Evolutionary conservation across 73 alveolate species (phyloP), one percentile per base, ranked within the genome.

Genomic region (Paramecium sonneborni): DNA sequence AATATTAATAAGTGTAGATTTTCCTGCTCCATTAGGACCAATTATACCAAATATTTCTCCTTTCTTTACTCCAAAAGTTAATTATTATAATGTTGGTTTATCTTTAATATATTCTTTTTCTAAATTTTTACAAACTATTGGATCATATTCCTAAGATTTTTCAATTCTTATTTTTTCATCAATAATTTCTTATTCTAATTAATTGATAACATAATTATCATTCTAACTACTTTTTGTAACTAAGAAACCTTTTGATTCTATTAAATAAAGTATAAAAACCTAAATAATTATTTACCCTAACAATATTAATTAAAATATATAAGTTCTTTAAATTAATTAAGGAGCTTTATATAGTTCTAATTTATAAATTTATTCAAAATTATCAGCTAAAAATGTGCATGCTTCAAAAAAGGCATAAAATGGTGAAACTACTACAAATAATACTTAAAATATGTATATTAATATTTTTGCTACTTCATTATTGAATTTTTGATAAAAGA

Each of bases 1-100:
- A 9, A 87, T 21, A 37, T 86, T 86, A 9, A 92, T 92, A 24
- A 92, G 56, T 8, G 95, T 92, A 34, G 95, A 85, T 48, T 92
- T 92, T 32, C 95, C 95, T 14, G 95, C 95, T 5, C 95, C 95
- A 92, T 92, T 92, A 14, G 89, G 93, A 39, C 95, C 95, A 15
- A 92, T 44, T 1, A 92, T 23, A n/a, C 88, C 95, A 21, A 92
- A 55, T 38, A 84, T 76, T 85, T 92, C 95, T 0, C 90, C 70
- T 12, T 67, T 21, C 44, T 57, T 92, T 21, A 85, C 74, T 0
- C 90, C 90, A 44, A 79, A 79, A 5, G 90, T 79, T 43, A 46
- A 46, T 35, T 79, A 24, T 44, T 79, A 20, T 10, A 79, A 39
- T 24, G 74, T 79, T 26, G 69, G 76, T 43, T 43, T 24, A 43